Conservation (phyloP, 176 grass and related monocot species). For the Musa acuminata region DNA sequence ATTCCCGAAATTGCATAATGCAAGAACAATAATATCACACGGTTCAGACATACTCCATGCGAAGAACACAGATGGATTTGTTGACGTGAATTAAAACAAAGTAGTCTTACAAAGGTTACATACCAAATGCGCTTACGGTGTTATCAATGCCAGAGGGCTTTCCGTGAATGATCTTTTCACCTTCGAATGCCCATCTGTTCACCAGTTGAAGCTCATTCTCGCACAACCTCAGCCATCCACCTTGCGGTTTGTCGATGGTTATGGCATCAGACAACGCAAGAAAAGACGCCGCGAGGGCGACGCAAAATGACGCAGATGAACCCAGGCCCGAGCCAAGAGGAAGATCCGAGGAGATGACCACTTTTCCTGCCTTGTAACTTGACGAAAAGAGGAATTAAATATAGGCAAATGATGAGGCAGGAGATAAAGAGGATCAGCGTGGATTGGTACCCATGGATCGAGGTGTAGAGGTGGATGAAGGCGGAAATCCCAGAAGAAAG, state of each 20-base stretch:
- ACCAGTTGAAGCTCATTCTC: conserved; percentile 52
- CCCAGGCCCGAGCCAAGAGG: conserved; percentile 64
- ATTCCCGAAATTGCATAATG: conserved; percentile 5
- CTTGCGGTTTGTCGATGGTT: conserved; percentile 6
- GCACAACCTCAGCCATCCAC: conserved; percentile 27
- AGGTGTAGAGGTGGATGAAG: conserved; percentile 80
- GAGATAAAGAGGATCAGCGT: background rate
- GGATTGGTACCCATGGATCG: conserved; percentile 47
- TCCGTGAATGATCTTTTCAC: conserved; percentile 86
- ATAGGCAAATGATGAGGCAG: background rate
- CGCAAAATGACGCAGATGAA: conserved; percentile 70
- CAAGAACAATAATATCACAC: background rate
- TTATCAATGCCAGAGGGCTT: conserved; percentile 98
- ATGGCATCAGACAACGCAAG: conserved; percentile 31
- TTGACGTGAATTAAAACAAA: background rate
- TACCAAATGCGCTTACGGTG: conserved; percentile 82
- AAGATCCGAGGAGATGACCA: conserved; percentile 50
- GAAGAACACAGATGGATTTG: background rate
- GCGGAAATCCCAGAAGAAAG: conserved; percentile 47
- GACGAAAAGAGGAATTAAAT: conserved; percentile 4
- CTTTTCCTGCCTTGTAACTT: conserved; percentile 53
- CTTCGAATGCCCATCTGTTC: conserved; percentile 87
- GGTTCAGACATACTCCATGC: background rate
- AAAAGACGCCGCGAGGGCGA: conserved; percentile 49
- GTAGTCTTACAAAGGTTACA: background rate